These are phyloP conservation scores for Staphylotrichum tortipilum DNA, from an alignment of 495 filamentous ascomycete genomes.

Conservation along the genomic window DNA sequence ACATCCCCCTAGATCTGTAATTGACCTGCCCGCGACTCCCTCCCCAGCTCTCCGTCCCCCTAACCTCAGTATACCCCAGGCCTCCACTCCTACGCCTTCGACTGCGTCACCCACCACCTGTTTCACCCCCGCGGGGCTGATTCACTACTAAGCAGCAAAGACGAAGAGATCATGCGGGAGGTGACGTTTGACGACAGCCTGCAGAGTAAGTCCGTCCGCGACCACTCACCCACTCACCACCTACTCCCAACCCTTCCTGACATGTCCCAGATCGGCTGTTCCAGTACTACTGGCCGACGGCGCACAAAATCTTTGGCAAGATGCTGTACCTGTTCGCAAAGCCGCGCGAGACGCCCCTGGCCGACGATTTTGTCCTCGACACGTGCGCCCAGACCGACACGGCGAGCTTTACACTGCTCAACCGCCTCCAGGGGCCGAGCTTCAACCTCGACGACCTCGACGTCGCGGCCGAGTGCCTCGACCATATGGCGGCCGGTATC, in stretches of 20 bases:
- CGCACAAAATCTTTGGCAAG: slow-evolving; percentile 31
- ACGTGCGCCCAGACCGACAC: slow-evolving; percentile 27
- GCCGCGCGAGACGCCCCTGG: slow-evolving; percentile 38
- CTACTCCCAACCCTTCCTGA: no score
- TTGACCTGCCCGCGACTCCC: background rate
- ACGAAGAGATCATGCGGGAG: slow-evolving; percentile 56
- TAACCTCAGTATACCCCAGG: slow-evolving; percentile 5
- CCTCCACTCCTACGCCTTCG: slow-evolving; percentile 55
- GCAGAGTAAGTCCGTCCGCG: slow-evolving; percentile 39
- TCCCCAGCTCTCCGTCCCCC: background rate
- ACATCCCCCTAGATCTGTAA: slow-evolving; percentile 14
- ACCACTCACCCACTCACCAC: no score
- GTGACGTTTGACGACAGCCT: slow-evolving; percentile 56
- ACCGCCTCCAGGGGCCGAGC: slow-evolving; percentile 29
- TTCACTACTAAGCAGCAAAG: slow-evolving; percentile 41
- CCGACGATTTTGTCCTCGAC: slow-evolving; percentile 35
- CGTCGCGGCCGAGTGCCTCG: slow-evolving; percentile 40
- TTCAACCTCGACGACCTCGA: slow-evolving; percentile 28
- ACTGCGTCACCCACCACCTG: slow-evolving; percentile 56
- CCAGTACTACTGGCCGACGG: slow-evolving; percentile 31
- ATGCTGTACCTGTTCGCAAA: slow-evolving; percentile 35
- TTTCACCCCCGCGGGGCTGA: slow-evolving; percentile 54
- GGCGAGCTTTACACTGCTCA: slow-evolving; percentile 36
- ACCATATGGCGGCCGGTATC: slow-evolving; percentile 54
- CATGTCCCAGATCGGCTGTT: slow-evolving; percentile 33